Evolutionary conservation across 2,329 filamentous ascomycete genomes (phyloP), one percentile per base, ranked within the genome.

Genomic region (Amesomyces nigricolor): DNA sequence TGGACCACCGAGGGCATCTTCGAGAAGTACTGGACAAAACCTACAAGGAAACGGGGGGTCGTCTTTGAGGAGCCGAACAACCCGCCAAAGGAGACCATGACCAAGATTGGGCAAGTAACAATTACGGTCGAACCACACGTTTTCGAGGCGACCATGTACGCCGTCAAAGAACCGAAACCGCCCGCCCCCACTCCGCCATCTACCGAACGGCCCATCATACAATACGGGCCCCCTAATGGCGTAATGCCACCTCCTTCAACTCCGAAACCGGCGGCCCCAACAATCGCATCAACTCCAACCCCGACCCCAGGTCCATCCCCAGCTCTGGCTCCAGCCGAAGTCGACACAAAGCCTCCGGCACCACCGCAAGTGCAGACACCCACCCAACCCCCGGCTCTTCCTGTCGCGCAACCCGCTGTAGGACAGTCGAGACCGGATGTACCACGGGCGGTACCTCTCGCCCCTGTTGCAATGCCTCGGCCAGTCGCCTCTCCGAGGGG

Each of bases 71-170:
- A 85, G 50, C 75, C 79, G 5, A 82, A 83, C 62, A 88, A 88
- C 63, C 85, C 85, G 2, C 72, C 84, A 59, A 84, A 87, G 69
- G 81, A 89, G 45, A 83, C 79, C 59, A 89, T 90, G 83, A 75
- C 79, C 61, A 88, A 85, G 68, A 79, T 89, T 19, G 89, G 89
- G 62, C 81, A 80, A 62, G 84, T 88, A 59, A 84, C 84, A 35
- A 83, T 95, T 59, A 86, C 83, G 19, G 83, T 91, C 57, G 89
- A 91, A 68, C 89, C 89, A 44, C 88, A 94, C 66, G 81, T 88
- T 43, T 82, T 94, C 63, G 87, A 91, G 62, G 88, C 87, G 14
- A 86, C 81, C 46, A 81, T 91, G 75, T 91, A 79, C 66, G 79
- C 81, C 17, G 83, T 90, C 56, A 87, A 88, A 65, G 85, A 87